Base-by-base conservation (phyloP, 2,329 filamentous ascomycete species). In the Pseudogymnoascus sp. region DNA sequence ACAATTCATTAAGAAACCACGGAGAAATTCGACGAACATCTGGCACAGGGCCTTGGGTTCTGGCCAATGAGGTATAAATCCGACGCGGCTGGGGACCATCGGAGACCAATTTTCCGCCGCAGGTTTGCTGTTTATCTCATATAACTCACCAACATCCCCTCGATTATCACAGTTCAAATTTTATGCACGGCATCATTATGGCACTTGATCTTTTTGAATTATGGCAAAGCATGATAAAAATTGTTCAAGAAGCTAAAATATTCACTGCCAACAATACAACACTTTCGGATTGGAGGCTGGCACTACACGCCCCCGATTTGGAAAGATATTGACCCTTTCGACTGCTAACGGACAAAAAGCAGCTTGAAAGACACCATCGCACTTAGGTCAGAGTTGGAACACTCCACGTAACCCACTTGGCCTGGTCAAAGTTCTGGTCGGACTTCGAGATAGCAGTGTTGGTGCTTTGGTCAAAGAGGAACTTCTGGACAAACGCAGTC, bases 401-500 rank as follows among this genome's bases (percentile, higher is more conserved):
- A 39, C 63, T 69, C 73, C 72, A 74, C 43, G 67, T 63, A 62
- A 72, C 65, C 71, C 72, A 73, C 36, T 69, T 51, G 31, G 67
- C 67, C 64, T 71, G 67, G 62, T 73, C 70, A 62, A 75, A 73
- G 8, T 41, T 41, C 19, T 62, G 36, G 37, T 64, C 48, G 25
- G 43, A 62, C 63, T 62, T 62, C 16, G 61, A 63, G 19, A 64
- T 48, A 6, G 65, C 62, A 10, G 54, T 69, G 14, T 72, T 71
- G 72, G 69, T 61, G 70, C 64, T 16, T 60, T 34, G 43, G 36
- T 69, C 73, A 37, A 79, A 67, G 64, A 82, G 68, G 67, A 79
- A 83, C 70, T 77, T 80, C 70, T 77, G 76, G 65, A 83, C 78
- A 69, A 79, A 84, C 0, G 80, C 79, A 25, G 73, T 78, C 61